phyloP scores from a whole-genome alignment of 768 basidiomycete species.

The Ramaria sp. region DNA sequence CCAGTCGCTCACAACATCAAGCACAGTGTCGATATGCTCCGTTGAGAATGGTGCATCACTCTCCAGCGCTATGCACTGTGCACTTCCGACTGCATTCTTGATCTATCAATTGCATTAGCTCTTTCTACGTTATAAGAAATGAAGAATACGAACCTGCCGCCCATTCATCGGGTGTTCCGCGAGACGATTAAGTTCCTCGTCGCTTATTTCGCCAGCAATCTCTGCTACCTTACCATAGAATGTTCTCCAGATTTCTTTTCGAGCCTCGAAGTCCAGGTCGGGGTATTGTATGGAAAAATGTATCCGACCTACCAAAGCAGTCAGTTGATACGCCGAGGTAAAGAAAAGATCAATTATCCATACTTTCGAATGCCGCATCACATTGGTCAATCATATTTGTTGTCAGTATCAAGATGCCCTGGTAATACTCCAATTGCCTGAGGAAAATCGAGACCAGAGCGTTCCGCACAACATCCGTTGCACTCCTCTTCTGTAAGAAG shows the following conservation, averaged over 20 bases:
- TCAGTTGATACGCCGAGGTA: background rate
- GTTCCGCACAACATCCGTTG: slow-evolving; percentile 19
- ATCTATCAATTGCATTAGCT: slow-evolving; percentile 12
- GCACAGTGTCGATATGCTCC: slow-evolving; percentile 1
- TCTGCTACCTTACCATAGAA: slow-evolving; percentile 16
- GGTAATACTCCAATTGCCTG: slow-evolving; percentile 27
- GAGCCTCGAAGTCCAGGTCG: slow-evolving; percentile 18
- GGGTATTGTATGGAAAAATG: slow-evolving; percentile 25
- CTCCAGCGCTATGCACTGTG: slow-evolving; percentile 12
- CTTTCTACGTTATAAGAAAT: background rate
- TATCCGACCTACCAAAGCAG: slow-evolving; percentile 19
- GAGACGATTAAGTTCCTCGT: slow-evolving; percentile 15
- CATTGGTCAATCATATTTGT: slow-evolving; percentile 22
- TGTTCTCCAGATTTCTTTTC: slow-evolving; percentile 20
- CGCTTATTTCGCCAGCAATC: slow-evolving; percentile 6
- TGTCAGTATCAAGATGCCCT: slow-evolving; percentile 27
- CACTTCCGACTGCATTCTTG: slow-evolving; percentile 21
- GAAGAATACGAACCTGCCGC: slow-evolving; percentile 16
- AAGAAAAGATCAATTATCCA: background rate
- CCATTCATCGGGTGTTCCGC: slow-evolving; percentile 19
- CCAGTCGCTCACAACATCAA: slow-evolving; percentile 4
- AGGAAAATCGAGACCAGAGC: slow-evolving; percentile 28
- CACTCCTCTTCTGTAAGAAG: slow-evolving; percentile 20
- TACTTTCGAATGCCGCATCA: slow-evolving; percentile 23
- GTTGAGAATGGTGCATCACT: background rate